Base-by-base conservation (phyloP, 2,329 filamentous ascomycete species). In the Zymoseptoria pseudotritici region DNA sequence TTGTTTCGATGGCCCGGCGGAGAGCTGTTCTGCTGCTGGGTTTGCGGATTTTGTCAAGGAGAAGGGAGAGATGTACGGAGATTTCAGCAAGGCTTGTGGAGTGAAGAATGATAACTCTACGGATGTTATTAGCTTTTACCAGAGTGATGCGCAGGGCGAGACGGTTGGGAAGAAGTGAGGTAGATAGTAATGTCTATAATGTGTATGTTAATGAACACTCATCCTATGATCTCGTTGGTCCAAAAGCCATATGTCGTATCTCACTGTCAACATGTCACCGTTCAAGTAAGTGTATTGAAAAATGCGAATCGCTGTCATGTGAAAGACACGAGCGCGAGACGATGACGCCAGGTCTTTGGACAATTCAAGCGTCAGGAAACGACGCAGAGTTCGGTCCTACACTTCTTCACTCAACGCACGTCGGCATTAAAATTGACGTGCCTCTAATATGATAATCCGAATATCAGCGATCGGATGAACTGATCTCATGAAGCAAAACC, bases 1-100 rank as follows among this genome's bases (percentile, higher is more conserved):
- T 1, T 83, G 81, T 67, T 70, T 70, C 22, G 77, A 80, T 65
- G 80, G 81, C 0, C 81, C 80, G 2, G 75, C 77, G 7, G 78
- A 78, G 65, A 82, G 78, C 64, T 83, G 81, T 65, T 76, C 74
- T 1, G 73, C 74, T 51, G 69, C 70, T 19, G 68, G 70, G 3
- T 82, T 83, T 65, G 61, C 73, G 29, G 68, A 74, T 0, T 79
- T 79, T 58, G 67, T 83, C 2, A 63, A 72, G 19, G 70, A 71
- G 29, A 73, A 77, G n/a, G 77, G 74, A 0, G 69, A 76, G 42
- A 65, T 74, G 50, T 78, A 79, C 57, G 77, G 77, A 17, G 74
- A 73, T 2, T 82, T 71, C 64, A 74, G 74, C 2, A 69, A 73
- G 60, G 72, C 70, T 59, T 81, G 79, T 66, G 69, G 71, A 29